These are phyloP conservation scores for Emericellopsis terricola DNA, from an alignment of 495 filamentous ascomycete species.

Conservation along the genomic window DNA sequence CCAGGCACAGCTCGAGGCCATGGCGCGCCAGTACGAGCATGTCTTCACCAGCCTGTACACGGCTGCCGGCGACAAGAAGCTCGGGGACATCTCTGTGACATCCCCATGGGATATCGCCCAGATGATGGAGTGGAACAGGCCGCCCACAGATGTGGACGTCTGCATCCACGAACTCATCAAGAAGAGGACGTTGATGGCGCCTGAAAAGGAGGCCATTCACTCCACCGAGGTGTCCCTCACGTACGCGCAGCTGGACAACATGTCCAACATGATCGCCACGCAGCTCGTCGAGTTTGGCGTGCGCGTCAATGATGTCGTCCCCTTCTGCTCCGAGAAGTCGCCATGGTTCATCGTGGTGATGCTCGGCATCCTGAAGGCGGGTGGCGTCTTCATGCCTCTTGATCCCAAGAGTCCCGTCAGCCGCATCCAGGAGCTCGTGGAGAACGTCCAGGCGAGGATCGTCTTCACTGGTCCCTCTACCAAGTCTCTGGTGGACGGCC, in stretches of 20 bases:
- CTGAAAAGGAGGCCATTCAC: conserved; percentile 8
- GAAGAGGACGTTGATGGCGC: conserved; percentile 3
- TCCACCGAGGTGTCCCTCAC: conserved; percentile 53
- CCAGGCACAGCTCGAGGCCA: conserved; percentile 5
- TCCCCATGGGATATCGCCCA: background rate
- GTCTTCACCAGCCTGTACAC: conserved; percentile 2
- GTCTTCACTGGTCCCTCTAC: conserved; percentile 10
- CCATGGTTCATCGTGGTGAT: conserved; percentile 31
- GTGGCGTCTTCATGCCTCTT: conserved; percentile 36
- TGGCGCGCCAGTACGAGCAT: conserved; percentile 7
- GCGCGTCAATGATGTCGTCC: conserved; percentile 28
- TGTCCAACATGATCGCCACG: conserved; percentile 64
- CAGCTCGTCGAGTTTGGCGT: conserved; percentile 47
- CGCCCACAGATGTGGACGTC: conserved; percentile 4
- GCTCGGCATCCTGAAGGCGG: conserved; percentile 35
- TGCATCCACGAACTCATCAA: conserved; percentile 12
- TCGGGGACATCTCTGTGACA: background rate
- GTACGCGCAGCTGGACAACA: conserved; percentile 76
- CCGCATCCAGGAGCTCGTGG: conserved; percentile 21
- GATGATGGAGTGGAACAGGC: background rate
- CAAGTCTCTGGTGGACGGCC: background rate
- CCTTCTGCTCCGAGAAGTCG: conserved; percentile 35
- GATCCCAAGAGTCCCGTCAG: conserved; percentile 33
- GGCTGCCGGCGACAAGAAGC: background rate
- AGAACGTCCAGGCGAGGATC: conserved; percentile 12